Evolutionary conservation across 176 grass and related monocot species (phyloP).

Genomic region (Oryza australiensis): DNA sequence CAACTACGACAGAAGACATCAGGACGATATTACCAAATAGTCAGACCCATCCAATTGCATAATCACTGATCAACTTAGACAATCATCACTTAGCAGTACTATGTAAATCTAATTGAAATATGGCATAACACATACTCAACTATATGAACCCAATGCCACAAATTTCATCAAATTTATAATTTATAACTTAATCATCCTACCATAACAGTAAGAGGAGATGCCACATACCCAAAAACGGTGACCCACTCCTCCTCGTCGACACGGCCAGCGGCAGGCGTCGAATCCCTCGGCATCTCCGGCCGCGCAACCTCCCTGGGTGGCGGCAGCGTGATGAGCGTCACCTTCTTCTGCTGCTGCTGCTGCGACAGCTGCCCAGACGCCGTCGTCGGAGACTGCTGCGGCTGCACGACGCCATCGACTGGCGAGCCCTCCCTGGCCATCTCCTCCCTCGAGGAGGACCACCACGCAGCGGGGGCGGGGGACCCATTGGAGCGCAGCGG

Average conservation of each 20-base stretch:
- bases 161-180: constrained; percentile 12
- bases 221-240: constrained; percentile 77
- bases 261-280: constrained; percentile 38
- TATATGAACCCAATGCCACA: neutral
- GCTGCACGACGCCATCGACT: constrained; percentile 61
- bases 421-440: constrained; percentile 52
- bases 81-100: neutral
- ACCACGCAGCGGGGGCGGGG: constrained; percentile 43
- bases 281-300: constrained; percentile 62
- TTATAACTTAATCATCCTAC: neutral
- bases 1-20: neutral
- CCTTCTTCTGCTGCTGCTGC: constrained; percentile 44
- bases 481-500: constrained; percentile 47
- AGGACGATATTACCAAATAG: neutral
- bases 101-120: neutral
- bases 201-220: neutral
- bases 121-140: neutral
- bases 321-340: constrained; percentile 66
- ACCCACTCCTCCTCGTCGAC: constrained; percentile 86
- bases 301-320: constrained; percentile 75
- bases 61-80: neutral
- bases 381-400: constrained; percentile 28
- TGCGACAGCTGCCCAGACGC: constrained; percentile 33
- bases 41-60: neutral
- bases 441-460: constrained; percentile 49